Base-by-base conservation (phyloP, 2,329 filamentous ascomycete species). In the Verticillium zaregamsianum region DNA sequence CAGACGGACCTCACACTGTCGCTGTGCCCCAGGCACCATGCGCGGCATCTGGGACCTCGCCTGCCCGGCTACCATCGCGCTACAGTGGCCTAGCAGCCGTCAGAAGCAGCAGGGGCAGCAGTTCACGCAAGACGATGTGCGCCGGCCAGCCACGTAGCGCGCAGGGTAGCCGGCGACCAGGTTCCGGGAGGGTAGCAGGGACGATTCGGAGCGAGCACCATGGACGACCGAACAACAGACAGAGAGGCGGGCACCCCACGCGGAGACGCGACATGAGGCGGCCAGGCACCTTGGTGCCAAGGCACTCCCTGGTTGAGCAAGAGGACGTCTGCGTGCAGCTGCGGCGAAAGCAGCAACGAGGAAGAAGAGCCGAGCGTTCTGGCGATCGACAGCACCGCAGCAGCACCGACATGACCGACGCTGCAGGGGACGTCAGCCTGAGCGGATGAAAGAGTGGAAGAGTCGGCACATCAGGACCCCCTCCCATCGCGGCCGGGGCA, bases 401-500 rank as follows among this genome's bases (percentile, higher is more conserved):
- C 55, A 32, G 15, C 55, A 32, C 55, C 55, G 31, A 28, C 52
- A 55, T 55, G 25, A 25, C 25, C 52, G 25, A 56, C 55, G n/a
- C 20, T 33, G 31, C 55, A 56, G 55, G 31, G 55, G 55, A 56
- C n/a, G 45, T 56, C 55, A 25, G 28, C 17, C 28, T 32, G 55
- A 32, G 32, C 12, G 23, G 45, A n/a, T 49, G 45, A 49, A n/a
- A 12, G n/a, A n/a, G 56, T 64, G 63, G 63, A 65, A 64, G 49
- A 62, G 60, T 64, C 63, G 63, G 62, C 63, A 65, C 57, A 60
- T 60, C 62, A 32, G 31, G 25, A 33, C 63, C 63, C 59, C 59
- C 61, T 62, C 39, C 54, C 62, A 65, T 62, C 55, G 58, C 54
- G 17, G 17, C 55, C 40, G 17, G 59, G 62, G 58, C 58, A 49